Base-by-base conservation (phyloP, 2,329 filamentous ascomycete species). In the Trichoderma semiorbis region DNA sequence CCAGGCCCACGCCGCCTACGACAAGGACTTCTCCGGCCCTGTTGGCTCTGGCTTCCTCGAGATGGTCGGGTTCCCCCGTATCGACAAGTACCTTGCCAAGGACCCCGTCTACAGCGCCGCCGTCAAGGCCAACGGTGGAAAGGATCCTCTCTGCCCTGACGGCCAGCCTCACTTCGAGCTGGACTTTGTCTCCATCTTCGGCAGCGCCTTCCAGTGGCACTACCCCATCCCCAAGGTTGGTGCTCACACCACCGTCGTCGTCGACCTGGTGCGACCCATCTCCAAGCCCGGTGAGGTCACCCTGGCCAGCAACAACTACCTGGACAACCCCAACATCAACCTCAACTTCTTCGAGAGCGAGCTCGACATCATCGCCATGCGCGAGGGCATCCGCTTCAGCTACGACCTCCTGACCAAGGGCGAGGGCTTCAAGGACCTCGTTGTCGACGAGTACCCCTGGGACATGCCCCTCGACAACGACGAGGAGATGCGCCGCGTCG, bases 111-210 rank as follows among this genome's bases (percentile, higher is more conserved):
- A 90, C 74, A 78, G 78, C 10, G 74, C 78, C 61, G 78, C 79
- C 26, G 84, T 84, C 73, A 78, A 78, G 16, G 80, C 79, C 24
- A 85, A 85, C 73, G 83, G 81, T 12, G 82, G 81, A 0, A 74
- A 79, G 0, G 88, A 90, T 69, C 87, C 87, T 3, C 89, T 89
- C 75, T 84, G 84, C 2, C 87, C 87, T 0, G 81, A 79, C 4
- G 87, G 86, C 7, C 87, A 90, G 77, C 88, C 88, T 30, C 88
- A 90, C 74, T 89, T 90, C 74, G 87, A 90, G 79, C 83, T 89
- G 39, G 88, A 91, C 79, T 91, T 91, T 75, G 85, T 91, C 12
- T 81, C 83, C 67, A 84, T 90, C 82, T 91, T 90, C 76, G 74
- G 80, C 61, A 80, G 79, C 58, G 83, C 84, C 5, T 85, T 85